A percentile compares a stretch with the other conserved stretches of the same genome.
Conservation (phyloP, 805 yeast species). For the Pichia cabralensis region DNA sequence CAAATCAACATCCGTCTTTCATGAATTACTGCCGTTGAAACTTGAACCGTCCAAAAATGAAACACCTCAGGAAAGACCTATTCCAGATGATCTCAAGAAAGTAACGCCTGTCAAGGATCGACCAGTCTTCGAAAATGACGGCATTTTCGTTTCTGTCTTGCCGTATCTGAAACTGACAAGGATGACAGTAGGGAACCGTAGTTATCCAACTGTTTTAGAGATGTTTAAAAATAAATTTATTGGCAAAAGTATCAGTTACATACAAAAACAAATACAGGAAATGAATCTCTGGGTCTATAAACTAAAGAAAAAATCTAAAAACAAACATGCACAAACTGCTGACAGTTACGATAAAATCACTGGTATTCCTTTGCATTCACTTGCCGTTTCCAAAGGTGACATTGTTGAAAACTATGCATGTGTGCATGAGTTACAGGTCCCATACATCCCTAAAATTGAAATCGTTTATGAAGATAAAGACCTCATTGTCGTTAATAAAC, state of each 20-base stretch:
- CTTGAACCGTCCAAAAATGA: no score
- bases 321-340: background rate
- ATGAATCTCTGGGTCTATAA: conserved; percentile 11
- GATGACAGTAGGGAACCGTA: no score
- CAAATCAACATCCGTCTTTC: no score
- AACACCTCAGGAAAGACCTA: no score
- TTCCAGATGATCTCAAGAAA: no score
- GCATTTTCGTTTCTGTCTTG: no score
- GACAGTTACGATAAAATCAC: conserved; percentile 1
- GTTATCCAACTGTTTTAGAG: conserved; percentile 8
- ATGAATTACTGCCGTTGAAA: no score
- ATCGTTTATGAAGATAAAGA: conserved; percentile 30
- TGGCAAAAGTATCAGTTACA: conserved; percentile 10
- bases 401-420: conserved; percentile 26
- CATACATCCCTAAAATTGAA: conserved; percentile 10
- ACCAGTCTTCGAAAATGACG: no score
- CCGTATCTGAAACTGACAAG: no score
- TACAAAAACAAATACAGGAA: conserved; percentile 8
- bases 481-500: conserved; percentile 38
- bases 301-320: conserved; percentile 1
- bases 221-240: conserved; percentile 11
- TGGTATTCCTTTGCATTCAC: conserved; percentile 9
- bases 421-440: conserved; percentile 37
- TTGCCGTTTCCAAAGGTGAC: conserved; percentile 13
- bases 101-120: no score